Conservation (phyloP, 2,329 filamentous ascomycete species). For the Parafenestella ontariensis region DNA sequence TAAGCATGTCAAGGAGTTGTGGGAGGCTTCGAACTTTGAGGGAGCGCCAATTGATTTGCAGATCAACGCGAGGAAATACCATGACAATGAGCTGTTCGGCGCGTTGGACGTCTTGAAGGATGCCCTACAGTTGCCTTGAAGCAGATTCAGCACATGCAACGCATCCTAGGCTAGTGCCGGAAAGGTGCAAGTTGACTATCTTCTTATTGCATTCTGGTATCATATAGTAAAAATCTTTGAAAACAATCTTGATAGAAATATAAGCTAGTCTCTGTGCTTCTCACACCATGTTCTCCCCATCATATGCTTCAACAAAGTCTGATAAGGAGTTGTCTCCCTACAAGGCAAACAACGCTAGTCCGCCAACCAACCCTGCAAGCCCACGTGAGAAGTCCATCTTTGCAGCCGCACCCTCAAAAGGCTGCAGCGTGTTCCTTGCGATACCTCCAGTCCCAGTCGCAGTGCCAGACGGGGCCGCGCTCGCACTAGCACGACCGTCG, state of each 20-base stretch:
- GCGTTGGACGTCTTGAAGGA: constrained; percentile 25
- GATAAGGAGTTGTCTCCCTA: not conserved
- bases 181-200: too few species aligned
- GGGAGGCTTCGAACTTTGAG: constrained; percentile 23
- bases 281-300: not conserved
- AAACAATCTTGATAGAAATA: not conserved
- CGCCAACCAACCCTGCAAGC: constrained; percentile 19
- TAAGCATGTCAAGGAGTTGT: constrained; percentile 26
- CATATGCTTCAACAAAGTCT: not conserved
- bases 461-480: constrained; percentile 20
- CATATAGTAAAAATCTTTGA: not conserved
- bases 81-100: constrained; percentile 30
- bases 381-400: constrained; percentile 15
- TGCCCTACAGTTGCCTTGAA: constrained; percentile 15
- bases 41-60: constrained; percentile 31
- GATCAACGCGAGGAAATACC: constrained; percentile 27
- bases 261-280: not conserved
- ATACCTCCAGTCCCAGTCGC: constrained; percentile 26
- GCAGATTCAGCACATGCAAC: not conserved
- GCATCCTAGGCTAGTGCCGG: not conserved
- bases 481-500: constrained; percentile 31
- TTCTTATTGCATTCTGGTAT: not conserved
- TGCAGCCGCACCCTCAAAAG: constrained; percentile 30
- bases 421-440: constrained; percentile 15
- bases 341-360: constrained; percentile 20